Base-by-base conservation (phyloP, 257 asterid genomes). In the Lantana camara region DNA sequence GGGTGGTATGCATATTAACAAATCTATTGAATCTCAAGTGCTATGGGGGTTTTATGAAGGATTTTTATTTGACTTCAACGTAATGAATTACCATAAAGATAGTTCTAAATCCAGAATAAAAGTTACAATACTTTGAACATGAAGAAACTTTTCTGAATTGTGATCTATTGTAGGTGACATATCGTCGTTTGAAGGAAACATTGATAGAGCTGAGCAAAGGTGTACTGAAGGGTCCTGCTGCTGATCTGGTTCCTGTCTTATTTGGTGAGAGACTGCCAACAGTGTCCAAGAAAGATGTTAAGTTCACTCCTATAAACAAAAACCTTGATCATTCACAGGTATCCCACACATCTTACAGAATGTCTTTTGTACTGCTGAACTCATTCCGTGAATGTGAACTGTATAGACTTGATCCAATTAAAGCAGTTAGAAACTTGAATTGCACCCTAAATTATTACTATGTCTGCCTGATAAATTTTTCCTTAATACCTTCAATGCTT, bases 281-380 rank as follows among this genome's bases (percentile, higher is more conserved):
- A 38, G 73, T 75, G 73, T 60, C 82, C 50, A 85, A 81, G 84
- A 88, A 87, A 74, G 96, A 93, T 68, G 48, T 67, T 77, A 78
- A 84, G 77, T 85, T 93, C 80, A 73, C 92, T 70, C 83, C 74
- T 19, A 27, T 84, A 32, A 93, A 93, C 78, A 27, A 71, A 47
- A 87, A 82, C 77, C 96, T 90, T 48, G 97, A 90, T 74, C 87
- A 84, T 72, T 93, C 99, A 40, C 97, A 93, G 98, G 98, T 93
- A 61, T 73, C 53, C 50, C 23, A 63, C 64, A 53, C 47, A 63
- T 49, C 44, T 56, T 45, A 21, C 42, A 52, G 12, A 37, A 38
- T 57, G 9, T 63, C 27, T 74, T 40, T 65, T 63, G 19, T 14
- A 59, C 48, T 34, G 17, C 32, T 37, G 27, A 45, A 41, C 24